Base-by-base conservation (phyloP, 2,329 filamentous ascomycete genomes). In the Fusarium subtropicale region DNA sequence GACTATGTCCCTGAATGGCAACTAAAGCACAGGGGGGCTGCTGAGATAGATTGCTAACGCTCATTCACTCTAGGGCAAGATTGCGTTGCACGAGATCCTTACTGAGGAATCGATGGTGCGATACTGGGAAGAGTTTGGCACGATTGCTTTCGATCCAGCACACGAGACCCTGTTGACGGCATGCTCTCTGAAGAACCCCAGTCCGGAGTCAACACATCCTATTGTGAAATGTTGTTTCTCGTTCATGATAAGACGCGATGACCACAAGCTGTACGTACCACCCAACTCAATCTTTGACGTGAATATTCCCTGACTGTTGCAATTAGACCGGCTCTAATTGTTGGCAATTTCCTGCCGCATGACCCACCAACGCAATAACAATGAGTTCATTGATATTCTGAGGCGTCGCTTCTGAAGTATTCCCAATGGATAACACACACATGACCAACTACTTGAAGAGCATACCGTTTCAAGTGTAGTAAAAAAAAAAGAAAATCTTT, bases 81-180 rank as follows among this genome's bases (percentile, higher is more conserved):
- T 98, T 69, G 93, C 96, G 15, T 87, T 99, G 48, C 96, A 99
- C 78, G 94, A 99, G 78, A 97, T 99, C 68, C 88, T 99, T 45
- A 94, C 93, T 4, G 96, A 99, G 81, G 93, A 97, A 66, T 97
- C 94, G 41, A 88, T 97, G 64, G 96, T 98, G 56, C 92, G 93
- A 74, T 99, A 99, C 76, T 99, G 96, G 96, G 96, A 99, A 80
- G 97, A 99, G 76, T 99, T 99, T 76, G 94, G 95, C 52, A 95
- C 94, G 7, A 98, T 99, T 74, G 97, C 96, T 12, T 99, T 99
- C 79, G 96, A 99, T 77, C 89, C 91, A 60, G 90, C 89, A 12
- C 96, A 98, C 77, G 97, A 99, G 78, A 97, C 95, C 24, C 93
- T 99, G 75, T 84, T 99, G 71, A 99, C 96, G 24, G 95, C 92